Conservation (phyloP, 78 protist species). For the Polysphondylium violaceum region DNA sequence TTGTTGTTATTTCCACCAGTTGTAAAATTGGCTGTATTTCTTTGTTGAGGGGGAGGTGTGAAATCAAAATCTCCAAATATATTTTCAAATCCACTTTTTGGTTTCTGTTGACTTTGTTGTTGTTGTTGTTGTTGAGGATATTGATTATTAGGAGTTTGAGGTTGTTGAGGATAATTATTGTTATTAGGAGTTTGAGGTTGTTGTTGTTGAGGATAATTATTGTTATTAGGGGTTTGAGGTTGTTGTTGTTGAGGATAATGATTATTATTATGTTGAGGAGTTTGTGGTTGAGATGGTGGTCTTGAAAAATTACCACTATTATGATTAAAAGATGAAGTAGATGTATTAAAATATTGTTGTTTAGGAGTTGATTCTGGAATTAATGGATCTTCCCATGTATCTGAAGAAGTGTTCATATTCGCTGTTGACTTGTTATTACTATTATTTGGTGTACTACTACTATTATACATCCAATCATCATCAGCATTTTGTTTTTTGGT, state of each 20-base stretch:
- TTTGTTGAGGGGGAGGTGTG: conserved; percentile 35
- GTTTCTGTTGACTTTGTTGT: conserved; percentile 9
- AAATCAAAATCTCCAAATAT: conserved; percentile 81
- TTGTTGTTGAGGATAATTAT: conserved; percentile 17
- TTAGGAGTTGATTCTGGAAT: conserved; percentile 1
- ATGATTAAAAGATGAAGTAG: conserved; percentile 3
- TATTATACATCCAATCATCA: conserved; percentile 76
- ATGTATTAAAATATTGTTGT: no score
- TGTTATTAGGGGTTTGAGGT: background rate
- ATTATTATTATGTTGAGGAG: background rate
- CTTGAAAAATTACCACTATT: background rate
- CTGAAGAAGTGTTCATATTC: background rate
- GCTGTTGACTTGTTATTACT: background rate
- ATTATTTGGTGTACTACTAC: background rate
- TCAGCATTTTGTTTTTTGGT: background rate
- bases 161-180: conserved; percentile 27
- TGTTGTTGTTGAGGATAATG: conserved; percentile 15
- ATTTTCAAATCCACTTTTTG: conserved; percentile 60
- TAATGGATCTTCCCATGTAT: conserved; percentile 25
- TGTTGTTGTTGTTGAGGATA: conserved; percentile 3
- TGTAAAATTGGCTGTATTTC: background rate
- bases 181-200: background rate
- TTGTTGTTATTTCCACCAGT: background rate
- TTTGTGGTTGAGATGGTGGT: conserved; percentile 25
- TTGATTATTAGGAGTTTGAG: background rate